Evolutionary conservation across 176 grass and related monocot species (phyloP).

Genomic region (Hyparrhenia diplandra): DNA sequence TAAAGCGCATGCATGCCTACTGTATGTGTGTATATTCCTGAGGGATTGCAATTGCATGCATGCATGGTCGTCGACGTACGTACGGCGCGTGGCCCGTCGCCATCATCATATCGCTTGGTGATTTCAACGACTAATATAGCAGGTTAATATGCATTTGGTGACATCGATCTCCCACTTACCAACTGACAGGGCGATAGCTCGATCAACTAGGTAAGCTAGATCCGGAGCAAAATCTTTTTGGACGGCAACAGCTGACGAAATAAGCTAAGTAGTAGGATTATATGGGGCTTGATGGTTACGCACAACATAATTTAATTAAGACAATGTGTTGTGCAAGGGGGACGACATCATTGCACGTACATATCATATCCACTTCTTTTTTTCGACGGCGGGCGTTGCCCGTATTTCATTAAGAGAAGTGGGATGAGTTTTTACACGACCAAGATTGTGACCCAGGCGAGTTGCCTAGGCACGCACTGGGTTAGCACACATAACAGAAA

Average conservation of each 20-base stretch:
- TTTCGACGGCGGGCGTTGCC: too few species aligned
- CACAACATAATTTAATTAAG: not conserved
- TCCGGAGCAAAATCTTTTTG: not conserved
- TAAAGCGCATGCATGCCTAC: too few species aligned
- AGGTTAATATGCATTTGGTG: conserved; percentile 14
- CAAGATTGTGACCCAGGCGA: too few species aligned
- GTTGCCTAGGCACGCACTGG: too few species aligned
- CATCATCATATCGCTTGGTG: not conserved
- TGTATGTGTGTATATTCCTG: too few species aligned
- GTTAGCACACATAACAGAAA: too few species aligned
- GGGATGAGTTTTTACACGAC: too few species aligned
- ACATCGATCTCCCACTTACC: conserved; percentile 18
- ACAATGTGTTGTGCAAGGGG: not conserved
- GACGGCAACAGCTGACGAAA: conserved; percentile 25
- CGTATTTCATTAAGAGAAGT: too few species aligned
- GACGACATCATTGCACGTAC: not conserved
- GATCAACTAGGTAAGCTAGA: conserved; percentile 17
- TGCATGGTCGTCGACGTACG: not conserved
- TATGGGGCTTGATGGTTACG: not conserved
- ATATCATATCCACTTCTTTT: not conserved
- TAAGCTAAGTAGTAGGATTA: not conserved
- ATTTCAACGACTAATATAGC: not conserved
- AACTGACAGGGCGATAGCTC: not conserved
- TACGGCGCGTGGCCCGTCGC: not conserved
- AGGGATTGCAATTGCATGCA: too few species aligned